Conservation (phyloP, 306 rosid genomes). For the Vigna reflexopilosa region DNA sequence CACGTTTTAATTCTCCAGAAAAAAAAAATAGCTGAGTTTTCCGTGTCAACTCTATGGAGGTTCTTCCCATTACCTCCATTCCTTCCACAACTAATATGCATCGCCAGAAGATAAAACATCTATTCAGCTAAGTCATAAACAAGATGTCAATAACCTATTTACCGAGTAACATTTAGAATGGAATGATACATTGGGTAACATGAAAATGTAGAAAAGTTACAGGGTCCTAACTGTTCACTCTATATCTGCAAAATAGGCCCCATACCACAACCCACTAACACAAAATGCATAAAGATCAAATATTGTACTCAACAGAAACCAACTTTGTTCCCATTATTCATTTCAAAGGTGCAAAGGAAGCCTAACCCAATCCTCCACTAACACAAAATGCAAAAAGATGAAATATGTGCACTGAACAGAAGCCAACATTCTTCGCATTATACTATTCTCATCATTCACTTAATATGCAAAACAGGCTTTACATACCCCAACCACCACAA, state of each 20-base stretch:
- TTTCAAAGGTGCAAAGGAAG: constrained; percentile 27
- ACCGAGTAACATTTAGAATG: constrained; percentile 32
- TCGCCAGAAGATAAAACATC: constrained; percentile 20
- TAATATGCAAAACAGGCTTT: constrained; percentile 28
- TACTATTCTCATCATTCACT: constrained; percentile 13
- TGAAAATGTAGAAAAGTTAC: neutral
- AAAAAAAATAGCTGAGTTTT: constrained; percentile 19
- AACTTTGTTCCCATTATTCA: constrained; percentile 18
- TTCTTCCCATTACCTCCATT: constrained; percentile 15
- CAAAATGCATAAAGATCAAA: constrained; percentile 19
- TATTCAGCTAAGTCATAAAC: constrained; percentile 30
- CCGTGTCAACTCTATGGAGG: constrained; percentile 22
- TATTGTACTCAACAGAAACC: neutral
- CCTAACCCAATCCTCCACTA: neutral
- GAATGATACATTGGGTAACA: constrained; percentile 22
- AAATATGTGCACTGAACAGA: constrained; percentile 6
- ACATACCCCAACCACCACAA: constrained; percentile 4
- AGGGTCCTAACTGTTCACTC: neutral
- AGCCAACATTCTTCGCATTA: constrained; percentile 12
- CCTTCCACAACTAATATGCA: neutral
- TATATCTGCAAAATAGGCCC: neutral
- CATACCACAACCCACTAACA: constrained; percentile 17
- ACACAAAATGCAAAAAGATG: constrained; percentile 4
- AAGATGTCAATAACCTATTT: constrained; percentile 36
- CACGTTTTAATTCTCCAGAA: constrained; percentile 15